These are phyloP conservation scores for Corylus avellana DNA, from an alignment of 306 rosid species.

Conservation along the genomic window DNA sequence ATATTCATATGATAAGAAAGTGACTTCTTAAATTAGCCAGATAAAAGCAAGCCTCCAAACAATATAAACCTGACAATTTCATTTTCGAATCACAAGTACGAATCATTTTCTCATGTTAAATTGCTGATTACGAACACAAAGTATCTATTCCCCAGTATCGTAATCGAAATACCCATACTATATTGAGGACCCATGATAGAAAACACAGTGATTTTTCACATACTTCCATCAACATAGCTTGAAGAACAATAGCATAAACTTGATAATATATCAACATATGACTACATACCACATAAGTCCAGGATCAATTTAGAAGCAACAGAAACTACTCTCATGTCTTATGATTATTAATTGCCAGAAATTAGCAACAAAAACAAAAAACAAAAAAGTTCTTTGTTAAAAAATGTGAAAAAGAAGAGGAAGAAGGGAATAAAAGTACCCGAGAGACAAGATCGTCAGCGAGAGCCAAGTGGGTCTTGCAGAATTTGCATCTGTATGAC, in stretches of 20 bases:
- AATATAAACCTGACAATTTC: too few relatives aligned
- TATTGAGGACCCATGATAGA: not conserved
- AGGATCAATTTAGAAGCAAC: not conserved
- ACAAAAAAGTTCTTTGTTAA: not conserved
- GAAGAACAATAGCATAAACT: not conserved
- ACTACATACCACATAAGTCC: not conserved
- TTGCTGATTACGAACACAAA: too few relatives aligned
- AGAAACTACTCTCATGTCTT: not conserved
- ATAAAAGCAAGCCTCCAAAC: too few relatives aligned
- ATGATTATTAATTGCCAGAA: not conserved
- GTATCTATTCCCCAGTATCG: too few relatives aligned
- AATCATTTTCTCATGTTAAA: too few relatives aligned
- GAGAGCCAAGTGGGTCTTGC: constrained; percentile 81
- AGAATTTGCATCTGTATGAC: constrained; percentile 87
- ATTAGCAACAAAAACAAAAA: not conserved
- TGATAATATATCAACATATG: not conserved
- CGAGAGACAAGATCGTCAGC: constrained; percentile 72
- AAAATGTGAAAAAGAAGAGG: not conserved
- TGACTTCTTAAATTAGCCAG: too few relatives aligned
- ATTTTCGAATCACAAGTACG: too few relatives aligned
- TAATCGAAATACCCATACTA: too few relatives aligned
- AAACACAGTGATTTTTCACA: not conserved
- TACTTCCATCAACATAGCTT: not conserved
- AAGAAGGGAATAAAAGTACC: constrained; percentile 34
- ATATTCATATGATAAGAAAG: too few relatives aligned